These are phyloP conservation scores for Stachybotrys elegans DNA, from an alignment of 2,329 filamentous ascomycete species.

Conservation along the genomic window DNA sequence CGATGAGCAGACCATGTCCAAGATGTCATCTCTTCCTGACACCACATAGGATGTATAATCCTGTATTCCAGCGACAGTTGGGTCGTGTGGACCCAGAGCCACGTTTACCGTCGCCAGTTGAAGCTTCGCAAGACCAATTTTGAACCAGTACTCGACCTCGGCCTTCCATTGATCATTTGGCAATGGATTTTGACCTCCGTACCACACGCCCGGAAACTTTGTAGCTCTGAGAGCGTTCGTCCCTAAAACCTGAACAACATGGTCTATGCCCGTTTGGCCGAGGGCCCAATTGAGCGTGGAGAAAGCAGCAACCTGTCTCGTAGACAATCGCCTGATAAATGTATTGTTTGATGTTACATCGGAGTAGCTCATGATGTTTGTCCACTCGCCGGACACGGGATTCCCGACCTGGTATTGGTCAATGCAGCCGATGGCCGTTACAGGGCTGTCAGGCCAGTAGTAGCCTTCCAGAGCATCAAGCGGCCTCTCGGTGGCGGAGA, in stretches of 20 bases:
- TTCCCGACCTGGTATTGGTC: slow-evolving; percentile 8
- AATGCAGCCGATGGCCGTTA: slow-evolving; percentile 7
- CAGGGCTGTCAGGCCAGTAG: slow-evolving; percentile 4
- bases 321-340: background rate
- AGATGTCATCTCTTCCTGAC: background rate
- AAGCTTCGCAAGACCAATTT: slow-evolving; percentile 8
- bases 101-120: slow-evolving; percentile 5
- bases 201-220: slow-evolving; percentile 4
- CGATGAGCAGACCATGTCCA: background rate
- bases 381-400: slow-evolving; percentile 1
- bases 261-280: slow-evolving; percentile 1
- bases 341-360: background rate
- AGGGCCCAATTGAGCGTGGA: background rate
- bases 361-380: background rate
- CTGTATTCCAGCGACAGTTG: slow-evolving; percentile 3
- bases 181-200: slow-evolving; percentile 4
- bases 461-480: background rate
- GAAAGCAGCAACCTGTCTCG: background rate
- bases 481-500: slow-evolving; percentile 4
- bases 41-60: background rate
- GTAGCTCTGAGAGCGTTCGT: background rate
- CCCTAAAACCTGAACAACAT: slow-evolving; percentile 4
- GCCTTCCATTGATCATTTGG: slow-evolving; percentile 9
- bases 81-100: slow-evolving; percentile 4
- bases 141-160: slow-evolving; percentile 8